Base-by-base conservation (phyloP, 2,329 filamentous ascomycete genomes). In the Aureobasidium sp. region DNA sequence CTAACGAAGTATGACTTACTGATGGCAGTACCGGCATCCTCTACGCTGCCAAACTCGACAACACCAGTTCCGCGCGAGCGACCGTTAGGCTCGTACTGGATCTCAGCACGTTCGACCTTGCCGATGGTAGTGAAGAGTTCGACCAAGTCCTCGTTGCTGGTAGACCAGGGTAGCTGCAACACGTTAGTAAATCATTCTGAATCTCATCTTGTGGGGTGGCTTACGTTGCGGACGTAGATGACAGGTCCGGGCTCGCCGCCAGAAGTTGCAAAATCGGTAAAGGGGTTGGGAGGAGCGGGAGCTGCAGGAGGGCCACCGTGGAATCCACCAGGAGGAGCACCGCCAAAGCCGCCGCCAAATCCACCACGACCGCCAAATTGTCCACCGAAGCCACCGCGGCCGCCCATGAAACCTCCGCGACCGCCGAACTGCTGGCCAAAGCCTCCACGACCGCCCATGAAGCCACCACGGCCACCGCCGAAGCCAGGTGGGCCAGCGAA, bases 51-150 rank as follows among this genome's bases (percentile, higher is more conserved):
- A 73, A 99, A 97, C 65, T 94, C 87, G 62, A 99, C 94, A n/a
- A 99, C 94, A 73, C 94, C 94, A 63, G 90, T 94, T 66, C 94
- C 94, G 66, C 91, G 89, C 64, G 94, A 99, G 69, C 94, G 90
- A 49, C 94, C 94, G 71, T 95, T 97, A 4, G 90, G 89, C 75
- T 99, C 94, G 72, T 99, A 97, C 77, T 99, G 94, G 62, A 99
- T 97, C 78, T 99, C 94, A n/a, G 94, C 94, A 70, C 94, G 91
- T 71, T 97, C 91, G 64, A 99, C 94, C 75, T 96, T 96, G 66
- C 94, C 94, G 71, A 99, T 99, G 12, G 94, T 99, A 20, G 89
- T 92, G 80, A 99, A 99, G 22, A 99, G 83, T 74, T 99, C 94
- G 62, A 97, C 86, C 29, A 99, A 81, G 75, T 99, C 94, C 66